These are phyloP conservation scores for Penicillium capsulatum DNA, from an alignment of 2,329 filamentous ascomycete species.

Conservation along the genomic window DNA sequence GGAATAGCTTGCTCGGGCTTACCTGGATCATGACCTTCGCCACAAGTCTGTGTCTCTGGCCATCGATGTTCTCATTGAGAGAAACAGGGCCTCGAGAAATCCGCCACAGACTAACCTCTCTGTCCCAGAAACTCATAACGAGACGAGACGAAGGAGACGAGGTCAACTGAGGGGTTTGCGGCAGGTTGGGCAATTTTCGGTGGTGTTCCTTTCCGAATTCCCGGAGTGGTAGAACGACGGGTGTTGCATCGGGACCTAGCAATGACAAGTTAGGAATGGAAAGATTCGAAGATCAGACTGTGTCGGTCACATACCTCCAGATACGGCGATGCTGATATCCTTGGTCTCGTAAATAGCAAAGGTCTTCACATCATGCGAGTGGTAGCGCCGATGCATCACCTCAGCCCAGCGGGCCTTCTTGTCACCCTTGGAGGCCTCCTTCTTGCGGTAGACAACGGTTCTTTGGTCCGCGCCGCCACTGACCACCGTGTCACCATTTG, in stretches of 20 bases:
- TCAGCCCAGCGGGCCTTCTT: slow-evolving; percentile 70
- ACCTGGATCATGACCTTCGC: slow-evolving; percentile 60
- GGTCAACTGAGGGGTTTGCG: slow-evolving; percentile 68
- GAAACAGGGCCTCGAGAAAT: slow-evolving; percentile 50
- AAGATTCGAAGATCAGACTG: neutral
- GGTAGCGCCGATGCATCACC: slow-evolving; percentile 78
- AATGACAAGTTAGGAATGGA: neutral
- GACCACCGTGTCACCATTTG: slow-evolving; percentile 75
- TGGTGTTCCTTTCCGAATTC: slow-evolving; percentile 76
- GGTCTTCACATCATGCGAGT: slow-evolving; percentile 91
- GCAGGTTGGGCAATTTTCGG: slow-evolving; percentile 74
- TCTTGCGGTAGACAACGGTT: slow-evolving; percentile 74
- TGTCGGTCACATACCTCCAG: slow-evolving; percentile 64
- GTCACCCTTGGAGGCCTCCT: slow-evolving; percentile 46
- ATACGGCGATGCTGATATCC: slow-evolving; percentile 79
- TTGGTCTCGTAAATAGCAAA: slow-evolving; percentile 85
- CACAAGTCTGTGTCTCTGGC: slow-evolving; percentile 49
- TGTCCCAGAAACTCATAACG: slow-evolving; percentile 87
- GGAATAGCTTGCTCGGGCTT: slow-evolving; percentile 41
- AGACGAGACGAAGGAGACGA: slow-evolving; percentile 71
- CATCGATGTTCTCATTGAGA: slow-evolving; percentile 39
- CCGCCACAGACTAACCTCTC: slow-evolving; percentile 79
- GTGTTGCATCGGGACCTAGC: slow-evolving; percentile 76
- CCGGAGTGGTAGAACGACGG: slow-evolving; percentile 74
- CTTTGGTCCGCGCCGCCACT: slow-evolving; percentile 89